These are phyloP conservation scores for Botrytis deweyae DNA, from an alignment of 2,329 filamentous ascomycete species.

Conservation along the genomic window DNA sequence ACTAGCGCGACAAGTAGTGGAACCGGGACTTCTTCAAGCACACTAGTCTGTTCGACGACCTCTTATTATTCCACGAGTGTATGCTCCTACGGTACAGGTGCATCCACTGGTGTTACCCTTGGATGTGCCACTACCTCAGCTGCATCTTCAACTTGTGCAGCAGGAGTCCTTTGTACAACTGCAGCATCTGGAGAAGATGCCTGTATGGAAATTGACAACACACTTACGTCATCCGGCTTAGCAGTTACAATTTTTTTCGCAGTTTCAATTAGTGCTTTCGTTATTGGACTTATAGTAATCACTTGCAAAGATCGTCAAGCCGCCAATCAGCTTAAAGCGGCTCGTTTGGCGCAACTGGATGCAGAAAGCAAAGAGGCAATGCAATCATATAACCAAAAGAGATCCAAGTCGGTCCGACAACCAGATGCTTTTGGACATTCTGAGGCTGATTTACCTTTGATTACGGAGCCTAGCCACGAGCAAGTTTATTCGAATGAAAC, in stretches of 20 bases:
- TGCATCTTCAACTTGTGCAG: background rate
- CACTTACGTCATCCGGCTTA: constrained; percentile 15
- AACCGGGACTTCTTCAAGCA: background rate
- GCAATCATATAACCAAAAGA: background rate
- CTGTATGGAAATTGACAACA: constrained; percentile 5
- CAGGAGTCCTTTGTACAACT: constrained; percentile 14
- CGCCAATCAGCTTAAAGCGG: background rate
- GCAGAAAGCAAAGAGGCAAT: constrained; percentile 12
- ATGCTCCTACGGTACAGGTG: constrained; percentile 20
- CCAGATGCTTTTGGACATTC: background rate
- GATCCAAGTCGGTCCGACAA: background rate
- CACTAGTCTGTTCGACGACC: constrained; percentile 18
- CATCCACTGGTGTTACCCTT: constrained; percentile 15
- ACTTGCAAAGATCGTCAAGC: constrained; percentile 1
- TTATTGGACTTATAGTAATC: constrained; percentile 16
- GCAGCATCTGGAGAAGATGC: background rate
- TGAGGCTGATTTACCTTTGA: background rate
- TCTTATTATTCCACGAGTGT: constrained; percentile 7
- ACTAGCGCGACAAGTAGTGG: background rate
- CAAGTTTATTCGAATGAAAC: background rate
- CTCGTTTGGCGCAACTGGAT: constrained; percentile 7
- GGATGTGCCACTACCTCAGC: constrained; percentile 14
- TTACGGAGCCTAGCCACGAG: background rate
- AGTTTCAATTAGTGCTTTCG: constrained; percentile 1
- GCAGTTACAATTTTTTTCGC: constrained; percentile 18